phyloP scores from a whole-genome alignment of 129 eudicot species.

The Mikania micrantha region DNA sequence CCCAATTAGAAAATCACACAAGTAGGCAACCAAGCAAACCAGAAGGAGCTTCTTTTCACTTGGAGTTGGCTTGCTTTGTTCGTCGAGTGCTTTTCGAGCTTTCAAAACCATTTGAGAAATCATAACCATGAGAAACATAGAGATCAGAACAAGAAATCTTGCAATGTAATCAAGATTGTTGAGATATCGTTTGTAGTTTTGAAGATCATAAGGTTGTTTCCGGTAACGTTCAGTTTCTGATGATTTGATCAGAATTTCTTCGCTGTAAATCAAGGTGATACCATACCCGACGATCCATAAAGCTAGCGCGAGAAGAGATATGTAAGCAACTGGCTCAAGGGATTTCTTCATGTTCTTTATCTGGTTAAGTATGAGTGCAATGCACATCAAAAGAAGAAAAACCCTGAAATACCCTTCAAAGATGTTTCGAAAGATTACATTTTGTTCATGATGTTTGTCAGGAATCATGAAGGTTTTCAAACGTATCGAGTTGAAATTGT shows the following conservation, averaged over 20 bases:
- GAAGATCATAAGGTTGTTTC: conserved; percentile 19
- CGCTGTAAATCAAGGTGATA: neutral
- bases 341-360: conserved; percentile 21
- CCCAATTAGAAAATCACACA: neutral
- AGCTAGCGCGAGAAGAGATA: conserved; percentile 15
- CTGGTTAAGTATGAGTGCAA: conserved; percentile 18
- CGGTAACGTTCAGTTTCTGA: conserved; percentile 14
- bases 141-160: conserved; percentile 24
- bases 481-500: conserved; percentile 17
- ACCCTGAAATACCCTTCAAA: conserved; percentile 29
- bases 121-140: conserved; percentile 20
- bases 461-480: conserved; percentile 21
- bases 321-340: conserved; percentile 13
- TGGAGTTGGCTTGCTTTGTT: conserved; percentile 10
- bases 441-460: conserved; percentile 17
- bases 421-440: conserved; percentile 19
- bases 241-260: conserved; percentile 11
- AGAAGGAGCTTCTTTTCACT: conserved; percentile 23
- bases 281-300: conserved; percentile 22
- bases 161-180: conserved; percentile 9
- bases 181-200: conserved; percentile 10
- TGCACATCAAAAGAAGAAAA: conserved; percentile 16
- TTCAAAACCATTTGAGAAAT: conserved; percentile 20
- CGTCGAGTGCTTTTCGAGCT: conserved; percentile 14
- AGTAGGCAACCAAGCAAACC: neutral